Evolutionary conservation across 805 yeast species (phyloP).

Genomic region (Candida manassasensis): DNA sequence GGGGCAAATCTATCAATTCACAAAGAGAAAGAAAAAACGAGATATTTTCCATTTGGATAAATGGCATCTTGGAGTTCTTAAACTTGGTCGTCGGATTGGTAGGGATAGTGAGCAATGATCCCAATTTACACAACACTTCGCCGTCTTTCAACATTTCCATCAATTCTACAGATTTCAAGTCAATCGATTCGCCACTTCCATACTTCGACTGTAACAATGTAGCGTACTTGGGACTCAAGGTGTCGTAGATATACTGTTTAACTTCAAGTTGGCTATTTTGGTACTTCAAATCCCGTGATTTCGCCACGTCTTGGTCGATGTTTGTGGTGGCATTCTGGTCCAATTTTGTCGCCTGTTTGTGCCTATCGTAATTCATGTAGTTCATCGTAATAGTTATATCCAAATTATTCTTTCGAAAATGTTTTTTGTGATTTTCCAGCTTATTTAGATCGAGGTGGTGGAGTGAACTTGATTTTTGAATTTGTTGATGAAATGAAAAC

Average conservation of each 20-base stretch:
- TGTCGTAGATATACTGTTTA: constrained; percentile 50
- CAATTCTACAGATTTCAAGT: constrained; percentile 32
- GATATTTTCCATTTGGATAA: constrained; percentile 78
- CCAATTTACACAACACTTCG: constrained; percentile 31
- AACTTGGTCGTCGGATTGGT: constrained; percentile 36
- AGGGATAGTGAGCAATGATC: constrained; percentile 21
- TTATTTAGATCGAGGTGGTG: no score
- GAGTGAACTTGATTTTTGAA: no score
- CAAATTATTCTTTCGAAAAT: neutral
- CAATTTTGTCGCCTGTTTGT: constrained; percentile 7
- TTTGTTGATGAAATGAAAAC: no score
- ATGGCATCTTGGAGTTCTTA: constrained; percentile 69
- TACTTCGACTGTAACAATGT: constrained; percentile 7
- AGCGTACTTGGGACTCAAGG: constrained; percentile 16
- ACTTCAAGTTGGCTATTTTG: constrained; percentile 35
- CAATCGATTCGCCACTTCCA: neutral
- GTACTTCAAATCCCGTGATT: constrained; percentile 51
- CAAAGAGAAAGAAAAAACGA: constrained; percentile 64
- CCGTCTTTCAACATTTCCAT: constrained; percentile 62
- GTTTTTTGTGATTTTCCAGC: no score
- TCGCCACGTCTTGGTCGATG: constrained; percentile 56
- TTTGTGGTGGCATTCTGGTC: constrained; percentile 38
- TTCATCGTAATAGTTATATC: constrained; percentile 1
- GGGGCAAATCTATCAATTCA: constrained; percentile 62
- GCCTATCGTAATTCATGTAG: constrained; percentile 8